Base-by-base conservation (phyloP, 2,329 filamentous ascomycete species). In the Colletotrichum salicis region DNA sequence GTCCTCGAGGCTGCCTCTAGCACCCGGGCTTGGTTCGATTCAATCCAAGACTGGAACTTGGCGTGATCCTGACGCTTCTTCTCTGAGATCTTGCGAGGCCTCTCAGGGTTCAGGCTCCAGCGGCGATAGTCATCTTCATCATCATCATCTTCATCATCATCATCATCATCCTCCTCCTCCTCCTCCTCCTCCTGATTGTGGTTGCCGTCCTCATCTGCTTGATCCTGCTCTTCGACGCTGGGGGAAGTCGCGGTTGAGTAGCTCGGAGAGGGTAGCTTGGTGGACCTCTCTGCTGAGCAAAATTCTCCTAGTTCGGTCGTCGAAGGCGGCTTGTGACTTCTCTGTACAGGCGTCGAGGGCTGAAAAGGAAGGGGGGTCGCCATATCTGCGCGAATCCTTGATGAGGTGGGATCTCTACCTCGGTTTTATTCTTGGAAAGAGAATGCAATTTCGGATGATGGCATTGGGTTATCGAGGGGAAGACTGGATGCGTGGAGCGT, bases 31-130 rank as follows among this genome's bases (percentile, higher is more conserved):
- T 82, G 80, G 67, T 84, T 82, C 41, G 79, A 73, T 24, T 77
- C 75, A 10, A 86, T 74, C 80, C 82, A 86, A 1, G 79, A 77
- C 61, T 87, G 82, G 62, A 91, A 89, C 35, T 82, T 82, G 1
- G 84, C 82, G 71, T 86, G 84, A 60, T 91, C 87, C 4, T 79
- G 79, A 13, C 84, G 84, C 64, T 87, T 87, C 74, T 83, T 85
- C 57, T 88, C 83, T 0, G 83, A 83, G n/a, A 84, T 77, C 57
- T 80, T 84, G 27, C 77, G 80, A 11, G 79, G 77, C 52, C 81
- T 79, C 12, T 77, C 72, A 2, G 78, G 74, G 37, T 81, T 81
- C 41, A 78, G 56, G 0, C 72, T 76, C 3, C 79, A 76, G 8
- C 77, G 77, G 24, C 80, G 79, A 10, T 72, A 75, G 10, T 64